Conservation (phyloP, 2,329 filamentous ascomycete genomes). For the Aureobasidium lini region DNA sequence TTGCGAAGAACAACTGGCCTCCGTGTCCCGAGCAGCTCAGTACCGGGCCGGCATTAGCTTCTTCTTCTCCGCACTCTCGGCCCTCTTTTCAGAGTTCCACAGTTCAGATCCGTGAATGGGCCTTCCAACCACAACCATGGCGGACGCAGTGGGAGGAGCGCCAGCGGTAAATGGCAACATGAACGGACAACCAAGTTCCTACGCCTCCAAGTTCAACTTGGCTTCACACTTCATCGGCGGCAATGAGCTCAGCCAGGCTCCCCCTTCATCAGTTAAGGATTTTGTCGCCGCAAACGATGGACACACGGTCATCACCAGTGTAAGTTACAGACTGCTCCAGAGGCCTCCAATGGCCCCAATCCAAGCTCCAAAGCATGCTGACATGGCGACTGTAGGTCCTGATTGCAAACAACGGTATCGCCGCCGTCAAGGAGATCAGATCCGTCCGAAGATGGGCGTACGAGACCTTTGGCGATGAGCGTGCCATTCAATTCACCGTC, state of each 20-base stretch:
- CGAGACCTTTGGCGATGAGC: conserved; percentile 97
- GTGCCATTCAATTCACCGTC: conserved; percentile 97
- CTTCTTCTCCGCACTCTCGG: conserved; percentile 16
- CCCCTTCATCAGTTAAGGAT: conserved; percentile 85
- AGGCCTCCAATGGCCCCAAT: background rate
- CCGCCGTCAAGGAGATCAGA: conserved; percentile 97
- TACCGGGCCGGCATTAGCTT: conserved; percentile 12
- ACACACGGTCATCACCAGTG: conserved; percentile 97
- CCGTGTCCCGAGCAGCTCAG: conserved; percentile 9
- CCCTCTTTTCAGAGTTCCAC: conserved; percentile 24
- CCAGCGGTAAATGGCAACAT: conserved; percentile 28
- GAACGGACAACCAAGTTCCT: conserved; percentile 55
- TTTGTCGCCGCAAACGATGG: conserved; percentile 85
- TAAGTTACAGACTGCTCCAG: conserved; percentile 42
- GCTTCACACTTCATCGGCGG: conserved; percentile 95
- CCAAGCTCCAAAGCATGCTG: conserved; percentile 20
- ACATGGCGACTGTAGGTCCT: conserved; percentile 58
- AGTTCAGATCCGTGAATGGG: conserved; percentile 15
- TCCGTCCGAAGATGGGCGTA: conserved; percentile 99
- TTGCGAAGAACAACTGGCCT: conserved; percentile 10
- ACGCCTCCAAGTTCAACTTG: conserved; percentile 73
- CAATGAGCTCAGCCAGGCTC: conserved; percentile 74
- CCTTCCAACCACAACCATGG: conserved; percentile 30
- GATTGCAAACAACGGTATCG: conserved; percentile 99
- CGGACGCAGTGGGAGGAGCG: conserved; percentile 34